Evolutionary conservation across 148 eudicot genomes (phyloP), one percentile per base, ranked within the genome.

Genomic region (Silene latifolia): DNA sequence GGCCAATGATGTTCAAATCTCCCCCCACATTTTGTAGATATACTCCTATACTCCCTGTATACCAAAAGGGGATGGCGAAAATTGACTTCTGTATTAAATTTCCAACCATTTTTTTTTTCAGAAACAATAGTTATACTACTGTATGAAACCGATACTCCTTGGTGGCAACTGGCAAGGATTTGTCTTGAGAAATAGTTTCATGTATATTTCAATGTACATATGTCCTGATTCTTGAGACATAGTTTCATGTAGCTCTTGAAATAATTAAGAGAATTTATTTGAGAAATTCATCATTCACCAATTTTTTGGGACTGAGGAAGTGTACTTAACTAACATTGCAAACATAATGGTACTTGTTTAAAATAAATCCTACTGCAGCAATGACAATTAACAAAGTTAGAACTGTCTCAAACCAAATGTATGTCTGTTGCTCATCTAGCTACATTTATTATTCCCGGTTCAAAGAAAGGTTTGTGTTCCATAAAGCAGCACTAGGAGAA

Each of bases 11-110:
- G 69, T 54, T 48, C 46, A 15, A 65, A 57, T 15, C 54, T 19
- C 4, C 44, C 67, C 72, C 75, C 59, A 51, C 25, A 23, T 63
- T 76, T 59, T 80, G 83, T 81, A 81, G 60, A 80, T 67, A 67
- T 67, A 44, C 53, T 39, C 20, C 17, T 62, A 25, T 39, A 18
- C 24, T 14, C 54, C 13, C 54, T 48, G 54, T 48, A 9, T 48
- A 48, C 13, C 13, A 48, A 11, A 67, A 8, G 8, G 42, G 0
- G 19, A 42, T 67, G 54, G 54, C 47, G 53, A 67, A 67, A 44
- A 35, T 64, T 64, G 19, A 6, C 71, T 14, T 44, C 5, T 18
- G 17, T 11, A n/a, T 19, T 2, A 8, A 8, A n/a, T 10, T 51
- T 42, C 46, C 47, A 4, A 20, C 20, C 6, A 20, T 19, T 44